Evolutionary conservation across 129 eudicot species (phyloP), one percentile per base, ranked within the genome.

Genomic region (Chrysanthemum lavandulifolium): DNA sequence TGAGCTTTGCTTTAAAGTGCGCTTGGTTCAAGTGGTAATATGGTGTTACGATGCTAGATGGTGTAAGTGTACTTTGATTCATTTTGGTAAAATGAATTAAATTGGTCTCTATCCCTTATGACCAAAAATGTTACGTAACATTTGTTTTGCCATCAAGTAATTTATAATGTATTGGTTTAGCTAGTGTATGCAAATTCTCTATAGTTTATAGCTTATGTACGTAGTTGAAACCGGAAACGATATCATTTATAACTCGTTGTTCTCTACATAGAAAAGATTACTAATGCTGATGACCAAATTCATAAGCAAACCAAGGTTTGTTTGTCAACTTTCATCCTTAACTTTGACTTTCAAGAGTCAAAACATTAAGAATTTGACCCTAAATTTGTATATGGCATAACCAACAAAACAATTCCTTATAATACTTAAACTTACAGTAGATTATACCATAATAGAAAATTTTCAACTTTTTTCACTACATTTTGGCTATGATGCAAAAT

Each of bases 271-370:
- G 85, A 62, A 74, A 84, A 82, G 77, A 81, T 72, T 47, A 67
- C 29, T 16, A 19, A 21, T 19, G 72, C 21, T 45, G 71, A 55
- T 45, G 76, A 64, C 29, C 73, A 67, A 45, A 72, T 21, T 69
- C 76, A 40, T 13, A 62, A 27, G 57, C 65, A 71, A 59, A 51
- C 65, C 10, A 65, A 83, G 89, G 96, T 82, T 76, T 60, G 43
- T 65, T 76, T 72, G 16, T 36, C 49, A 25, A 23, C 25, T 47
- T 27, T 45, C 29, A 9, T 33, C 40, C 16, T 52, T 16, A 19
- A 23, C 43, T 40, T 43, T 45, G 48, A 55, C 75, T 31, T 45
- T 53, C 12, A 73, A 48, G 10, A 47, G 62, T 50, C 78, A 73
- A 73, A 1, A 11, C 49, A 25, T 45, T 43, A 2, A 27, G 1